A percentile compares a stretch with the other conserved stretches of the same genome.
These are phyloP conservation scores for Nasturtium officinale DNA, from an alignment of 345 rosid genomes.

Conservation along the genomic window DNA sequence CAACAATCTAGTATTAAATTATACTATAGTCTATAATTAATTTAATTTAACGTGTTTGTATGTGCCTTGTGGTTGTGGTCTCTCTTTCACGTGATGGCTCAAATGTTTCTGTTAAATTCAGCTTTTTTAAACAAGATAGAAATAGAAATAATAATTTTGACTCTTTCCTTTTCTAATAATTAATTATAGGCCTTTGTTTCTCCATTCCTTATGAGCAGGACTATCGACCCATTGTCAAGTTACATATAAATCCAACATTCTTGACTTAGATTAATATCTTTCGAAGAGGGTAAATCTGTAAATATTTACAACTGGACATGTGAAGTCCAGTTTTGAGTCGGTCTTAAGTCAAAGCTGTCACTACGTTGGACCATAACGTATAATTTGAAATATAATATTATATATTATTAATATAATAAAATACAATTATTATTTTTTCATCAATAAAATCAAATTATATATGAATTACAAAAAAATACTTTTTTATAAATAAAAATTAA, in stretches of 20 bases:
- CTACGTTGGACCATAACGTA: not conserved
- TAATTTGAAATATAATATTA: too few relatives aligned
- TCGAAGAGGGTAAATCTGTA: conserved; percentile 22
- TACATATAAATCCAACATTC: conserved; percentile 7
- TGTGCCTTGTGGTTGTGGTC: conserved; percentile 30
- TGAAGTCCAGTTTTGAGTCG: conserved; percentile 25
- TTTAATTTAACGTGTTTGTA: conserved; percentile 27
- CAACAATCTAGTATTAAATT: not conserved
- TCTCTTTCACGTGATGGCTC: conserved; percentile 43
- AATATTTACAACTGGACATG: conserved; percentile 12
- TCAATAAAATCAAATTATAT: too few relatives aligned
- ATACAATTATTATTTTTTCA: too few relatives aligned
- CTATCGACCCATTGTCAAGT: conserved; percentile 10
- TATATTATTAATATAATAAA: too few relatives aligned
- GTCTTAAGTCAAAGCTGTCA: conserved; percentile 4
- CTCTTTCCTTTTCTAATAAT: conserved; percentile 22
- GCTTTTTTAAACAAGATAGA: not conserved
- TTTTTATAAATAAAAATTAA: too few relatives aligned
- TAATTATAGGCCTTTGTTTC: conserved; percentile 10
- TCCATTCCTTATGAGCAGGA: conserved; percentile 8
- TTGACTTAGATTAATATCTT: too few relatives aligned
- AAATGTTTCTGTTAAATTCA: conserved; percentile 36
- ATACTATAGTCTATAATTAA: not conserved
- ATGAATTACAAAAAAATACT: too few relatives aligned
- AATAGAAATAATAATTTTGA: conserved; percentile 26